These are phyloP conservation scores for Talaromyces piceae DNA, from an alignment of 2,329 filamentous ascomycete species.

Conservation along the genomic window DNA sequence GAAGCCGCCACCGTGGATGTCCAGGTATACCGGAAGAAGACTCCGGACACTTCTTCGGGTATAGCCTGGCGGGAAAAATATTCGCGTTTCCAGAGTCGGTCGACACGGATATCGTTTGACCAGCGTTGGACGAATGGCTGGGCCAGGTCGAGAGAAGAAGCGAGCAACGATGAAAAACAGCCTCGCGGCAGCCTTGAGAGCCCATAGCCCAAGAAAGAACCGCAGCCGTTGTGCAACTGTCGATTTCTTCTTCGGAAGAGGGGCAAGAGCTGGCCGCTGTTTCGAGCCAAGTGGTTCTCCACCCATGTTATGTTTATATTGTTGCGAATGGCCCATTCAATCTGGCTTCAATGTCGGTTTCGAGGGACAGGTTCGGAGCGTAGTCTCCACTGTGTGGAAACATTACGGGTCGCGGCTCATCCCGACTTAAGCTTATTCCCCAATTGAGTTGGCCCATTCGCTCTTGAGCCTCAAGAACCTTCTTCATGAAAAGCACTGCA, in stretches of 20 bases:
- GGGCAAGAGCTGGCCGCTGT: background rate
- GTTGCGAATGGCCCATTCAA: too few species aligned
- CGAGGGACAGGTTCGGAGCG: too few species aligned
- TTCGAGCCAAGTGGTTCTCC: background rate
- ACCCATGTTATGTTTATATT: too few species aligned
- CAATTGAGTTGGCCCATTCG: too few species aligned
- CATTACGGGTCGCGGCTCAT: too few species aligned
- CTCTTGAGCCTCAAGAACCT: too few species aligned
- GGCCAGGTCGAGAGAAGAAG: background rate
- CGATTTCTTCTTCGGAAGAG: background rate
- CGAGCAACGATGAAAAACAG: background rate
- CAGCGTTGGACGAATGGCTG: constrained; percentile 12
- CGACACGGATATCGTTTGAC: constrained; percentile 22
- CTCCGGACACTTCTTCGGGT: constrained; percentile 18
- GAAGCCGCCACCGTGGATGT: constrained; percentile 49
- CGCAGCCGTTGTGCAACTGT: background rate
- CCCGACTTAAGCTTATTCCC: too few species aligned
- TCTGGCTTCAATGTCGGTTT: too few species aligned
- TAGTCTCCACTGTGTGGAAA: too few species aligned
- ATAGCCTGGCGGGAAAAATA: constrained; percentile 30
- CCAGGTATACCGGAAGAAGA: constrained; percentile 37
- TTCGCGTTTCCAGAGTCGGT: constrained; percentile 18
- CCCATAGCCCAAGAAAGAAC: background rate
- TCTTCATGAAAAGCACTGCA: too few species aligned
- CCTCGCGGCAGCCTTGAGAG: background rate